Evolutionary conservation across 2,329 filamentous ascomycete species (phyloP).

Genomic region (Aureobasidium leucospermi): DNA sequence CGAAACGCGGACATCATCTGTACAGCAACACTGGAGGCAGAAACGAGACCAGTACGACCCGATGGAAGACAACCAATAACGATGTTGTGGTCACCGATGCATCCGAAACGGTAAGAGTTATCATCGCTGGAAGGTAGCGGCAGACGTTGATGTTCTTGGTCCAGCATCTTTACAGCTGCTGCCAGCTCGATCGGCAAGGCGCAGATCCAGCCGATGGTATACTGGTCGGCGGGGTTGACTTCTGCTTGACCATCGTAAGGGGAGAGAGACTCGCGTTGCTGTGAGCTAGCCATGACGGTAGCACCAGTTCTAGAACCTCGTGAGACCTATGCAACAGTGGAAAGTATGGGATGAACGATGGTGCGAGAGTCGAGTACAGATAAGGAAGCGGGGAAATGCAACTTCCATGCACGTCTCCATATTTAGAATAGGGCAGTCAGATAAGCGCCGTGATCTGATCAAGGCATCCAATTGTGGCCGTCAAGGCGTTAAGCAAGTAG

Average conservation of each 20-base stretch:
- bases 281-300: background rate
- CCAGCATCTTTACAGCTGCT: background rate
- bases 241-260: background rate
- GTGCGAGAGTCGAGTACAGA: background rate
- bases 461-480: too few species aligned
- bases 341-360: background rate
- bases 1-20: slow-evolving; percentile 16
- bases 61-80: slow-evolving; percentile 20
- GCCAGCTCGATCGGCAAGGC: slow-evolving; percentile 12
- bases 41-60: slow-evolving; percentile 16
- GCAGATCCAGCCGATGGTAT: slow-evolving; percentile 19
- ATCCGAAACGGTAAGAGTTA: slow-evolving; percentile 8
- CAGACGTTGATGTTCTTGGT: background rate
- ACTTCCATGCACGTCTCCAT: background rate
- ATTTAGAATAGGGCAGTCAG: background rate
- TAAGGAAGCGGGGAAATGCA: background rate
- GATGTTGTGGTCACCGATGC: slow-evolving; percentile 20
- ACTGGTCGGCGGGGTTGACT: background rate
- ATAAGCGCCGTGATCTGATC: too few species aligned
- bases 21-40: slow-evolving; percentile 17
- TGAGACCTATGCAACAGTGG: background rate
- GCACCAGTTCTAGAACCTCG: background rate
- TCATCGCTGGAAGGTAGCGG: background rate
- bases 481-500: too few species aligned
- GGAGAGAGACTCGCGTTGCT: background rate